phyloP scores from a whole-genome alignment of 2,329 filamentous ascomycete genomes.

The Paramyrothecium roridum region DNA sequence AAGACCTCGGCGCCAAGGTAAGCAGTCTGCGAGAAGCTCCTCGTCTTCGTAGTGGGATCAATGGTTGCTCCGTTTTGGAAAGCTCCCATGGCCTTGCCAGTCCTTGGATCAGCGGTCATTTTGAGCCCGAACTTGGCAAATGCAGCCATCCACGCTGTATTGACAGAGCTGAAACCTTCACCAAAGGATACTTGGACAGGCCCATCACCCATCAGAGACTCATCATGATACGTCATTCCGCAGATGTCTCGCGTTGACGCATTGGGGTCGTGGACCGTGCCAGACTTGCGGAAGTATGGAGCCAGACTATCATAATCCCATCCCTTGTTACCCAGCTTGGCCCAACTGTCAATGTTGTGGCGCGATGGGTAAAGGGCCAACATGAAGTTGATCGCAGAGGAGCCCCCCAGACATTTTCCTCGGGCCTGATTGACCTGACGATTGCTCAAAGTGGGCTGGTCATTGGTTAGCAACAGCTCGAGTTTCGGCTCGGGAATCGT shows the following conservation, averaged over 20 bases:
- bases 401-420: slow-evolving; percentile 54
- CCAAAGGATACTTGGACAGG: slow-evolving; percentile 33
- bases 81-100: slow-evolving; percentile 23
- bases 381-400: slow-evolving; percentile 54
- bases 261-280: slow-evolving; percentile 24
- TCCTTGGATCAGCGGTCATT: slow-evolving; percentile 27
- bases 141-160: slow-evolving; percentile 32
- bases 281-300: slow-evolving; percentile 31
- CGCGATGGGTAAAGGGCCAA: slow-evolving; percentile 10
- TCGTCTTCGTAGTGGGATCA: slow-evolving; percentile 23
- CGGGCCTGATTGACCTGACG: slow-evolving; percentile 28
- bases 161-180: slow-evolving; percentile 25
- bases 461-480: not conserved
- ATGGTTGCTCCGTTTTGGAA: slow-evolving; percentile 28
- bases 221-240: slow-evolving; percentile 27
- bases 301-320: slow-evolving; percentile 22
- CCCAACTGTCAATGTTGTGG: slow-evolving; percentile 18
- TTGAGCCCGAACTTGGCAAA: slow-evolving; percentile 29
- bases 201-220: slow-evolving; percentile 25
- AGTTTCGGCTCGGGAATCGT: not conserved
- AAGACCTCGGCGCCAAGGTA: slow-evolving; percentile 30
- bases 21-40: slow-evolving; percentile 27
- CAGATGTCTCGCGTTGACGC: slow-evolving; percentile 19
- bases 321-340: slow-evolving; percentile 18
- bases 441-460: slow-evolving; percentile 6